Percentiles rank a stretch among this genome's conserved stretches.
These are phyloP conservation scores for Oryza glaberrima DNA, from an alignment of 176 grass and related monocot species.

Conservation along the genomic window DNA sequence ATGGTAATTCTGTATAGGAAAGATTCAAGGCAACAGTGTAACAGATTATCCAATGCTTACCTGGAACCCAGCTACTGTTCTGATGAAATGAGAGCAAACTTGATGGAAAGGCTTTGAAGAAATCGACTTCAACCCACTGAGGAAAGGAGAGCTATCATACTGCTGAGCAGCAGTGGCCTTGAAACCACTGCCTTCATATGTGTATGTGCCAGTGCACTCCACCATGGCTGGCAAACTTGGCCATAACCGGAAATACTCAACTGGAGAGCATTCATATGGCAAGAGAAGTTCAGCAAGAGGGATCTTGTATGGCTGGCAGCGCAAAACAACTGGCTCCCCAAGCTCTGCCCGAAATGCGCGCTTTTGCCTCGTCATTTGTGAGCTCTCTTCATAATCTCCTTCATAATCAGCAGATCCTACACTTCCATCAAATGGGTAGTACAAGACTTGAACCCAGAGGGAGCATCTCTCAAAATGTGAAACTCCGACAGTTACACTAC, in stretches of 20 bases:
- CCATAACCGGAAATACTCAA: constrained; percentile 95
- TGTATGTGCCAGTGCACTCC: constrained; percentile 90
- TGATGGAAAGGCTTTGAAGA: constrained; percentile 92
- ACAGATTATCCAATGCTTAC: constrained; percentile 48
- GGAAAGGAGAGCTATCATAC: constrained; percentile 89
- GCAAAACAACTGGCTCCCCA: constrained; percentile 81
- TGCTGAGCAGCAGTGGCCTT: constrained; percentile 99
- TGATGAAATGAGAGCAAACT: constrained; percentile 98
- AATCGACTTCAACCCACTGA: constrained; percentile 85
- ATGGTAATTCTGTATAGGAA: background rate
- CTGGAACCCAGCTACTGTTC: constrained; percentile 93
- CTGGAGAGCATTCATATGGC: constrained; percentile 86
- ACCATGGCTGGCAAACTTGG: constrained; percentile 92
- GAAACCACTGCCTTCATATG: constrained; percentile 97
- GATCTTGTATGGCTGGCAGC: constrained; percentile 95
- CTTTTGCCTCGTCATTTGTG: constrained; percentile 83
- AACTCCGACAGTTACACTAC: constrained; percentile 95
- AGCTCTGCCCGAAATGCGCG: constrained; percentile 66
- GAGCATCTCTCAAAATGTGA: constrained; percentile 98
- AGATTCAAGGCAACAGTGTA: background rate
- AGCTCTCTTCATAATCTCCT: constrained; percentile 96
- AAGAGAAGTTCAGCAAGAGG: constrained; percentile 88
- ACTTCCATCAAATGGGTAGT: constrained; percentile 89
- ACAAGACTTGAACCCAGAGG: constrained; percentile 95
- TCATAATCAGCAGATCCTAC: constrained; percentile 68